Conservation (phyloP, 148 eudicot species). For the Vaccinium darrowii region DNA sequence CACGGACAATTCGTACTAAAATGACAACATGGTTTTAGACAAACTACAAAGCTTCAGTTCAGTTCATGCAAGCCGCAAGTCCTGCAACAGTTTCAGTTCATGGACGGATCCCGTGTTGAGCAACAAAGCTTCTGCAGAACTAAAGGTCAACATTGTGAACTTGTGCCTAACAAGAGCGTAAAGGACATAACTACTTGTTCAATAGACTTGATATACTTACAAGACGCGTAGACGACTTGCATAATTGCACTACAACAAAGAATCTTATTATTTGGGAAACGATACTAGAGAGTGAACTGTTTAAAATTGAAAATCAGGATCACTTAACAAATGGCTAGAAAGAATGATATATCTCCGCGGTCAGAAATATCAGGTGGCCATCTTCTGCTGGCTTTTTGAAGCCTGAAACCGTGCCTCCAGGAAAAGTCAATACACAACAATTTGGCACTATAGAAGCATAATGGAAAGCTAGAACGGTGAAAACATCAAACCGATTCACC, state of each 20-base stretch:
- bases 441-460: not conserved
- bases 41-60: too few relatives aligned
- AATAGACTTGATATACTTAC: too few relatives aligned
- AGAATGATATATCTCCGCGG: constrained; percentile 50
- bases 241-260: not conserved
- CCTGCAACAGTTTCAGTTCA: not conserved
- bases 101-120: not conserved
- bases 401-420: constrained; percentile 89
- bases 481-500: constrained; percentile 34
- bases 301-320: not conserved
- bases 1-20: not conserved
- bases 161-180: not conserved
- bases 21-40: not conserved
- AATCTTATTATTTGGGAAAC: not conserved
- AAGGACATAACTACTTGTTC: not conserved
- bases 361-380: constrained; percentile 82
- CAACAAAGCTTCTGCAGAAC: too few relatives aligned
- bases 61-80: too few relatives aligned
- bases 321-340: not conserved
- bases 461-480: not conserved
- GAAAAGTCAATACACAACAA: not conserved
- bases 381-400: constrained; percentile 95
- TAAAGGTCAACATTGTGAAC: too few relatives aligned
- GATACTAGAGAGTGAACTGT: not conserved
- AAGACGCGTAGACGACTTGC: not conserved